Evolutionary conservation across 768 basidiomycete species (phyloP).

Genomic region (Rhizopogon roseolus): DNA sequence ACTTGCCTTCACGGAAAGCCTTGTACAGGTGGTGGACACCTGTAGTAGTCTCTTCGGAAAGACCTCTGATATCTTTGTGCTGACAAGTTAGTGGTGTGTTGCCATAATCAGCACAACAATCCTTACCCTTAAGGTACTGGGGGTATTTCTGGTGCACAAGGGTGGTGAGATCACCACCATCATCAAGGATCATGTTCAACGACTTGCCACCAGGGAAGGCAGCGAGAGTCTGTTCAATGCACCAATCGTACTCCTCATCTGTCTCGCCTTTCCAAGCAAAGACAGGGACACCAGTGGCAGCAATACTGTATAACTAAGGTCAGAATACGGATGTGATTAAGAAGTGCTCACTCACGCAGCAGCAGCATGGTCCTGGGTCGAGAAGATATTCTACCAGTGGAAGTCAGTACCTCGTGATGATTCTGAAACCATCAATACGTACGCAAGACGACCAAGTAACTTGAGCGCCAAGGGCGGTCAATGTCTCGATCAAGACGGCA

Average conservation of each 20-base stretch:
- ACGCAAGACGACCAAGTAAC: slow-evolving; percentile 99
- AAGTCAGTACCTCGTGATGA: background rate
- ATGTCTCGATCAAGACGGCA: slow-evolving; percentile 97
- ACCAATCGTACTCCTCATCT: slow-evolving; percentile 98
- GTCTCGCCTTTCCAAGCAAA: slow-evolving; percentile 99
- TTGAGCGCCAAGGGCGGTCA: slow-evolving; percentile 91
- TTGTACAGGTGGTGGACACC: slow-evolving; percentile 99
- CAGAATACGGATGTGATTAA: background rate
- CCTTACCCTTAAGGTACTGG: slow-evolving; percentile 71
- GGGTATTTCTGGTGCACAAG: slow-evolving; percentile 97
- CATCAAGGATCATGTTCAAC: slow-evolving; percentile 98
- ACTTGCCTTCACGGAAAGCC: slow-evolving; percentile 90
- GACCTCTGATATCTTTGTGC: slow-evolving; percentile 71
- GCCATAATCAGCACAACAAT: background rate
- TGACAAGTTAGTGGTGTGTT: slow-evolving; percentile 6
- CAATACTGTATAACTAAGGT: slow-evolving; percentile 53
- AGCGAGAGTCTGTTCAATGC: slow-evolving; percentile 90
- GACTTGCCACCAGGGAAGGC: slow-evolving; percentile 83
- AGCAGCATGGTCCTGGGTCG: slow-evolving; percentile 99
- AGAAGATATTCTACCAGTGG: slow-evolving; percentile 86
- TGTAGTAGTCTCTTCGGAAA: slow-evolving; percentile 99
- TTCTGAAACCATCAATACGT: slow-evolving; percentile 24
- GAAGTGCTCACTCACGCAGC: slow-evolving; percentile 63
- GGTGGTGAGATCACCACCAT: slow-evolving; percentile 94
- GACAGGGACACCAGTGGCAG: slow-evolving; percentile 97